Evolutionary conservation across 768 basidiomycete species (phyloP).

Genomic region (Boletus vermiculosoides): DNA sequence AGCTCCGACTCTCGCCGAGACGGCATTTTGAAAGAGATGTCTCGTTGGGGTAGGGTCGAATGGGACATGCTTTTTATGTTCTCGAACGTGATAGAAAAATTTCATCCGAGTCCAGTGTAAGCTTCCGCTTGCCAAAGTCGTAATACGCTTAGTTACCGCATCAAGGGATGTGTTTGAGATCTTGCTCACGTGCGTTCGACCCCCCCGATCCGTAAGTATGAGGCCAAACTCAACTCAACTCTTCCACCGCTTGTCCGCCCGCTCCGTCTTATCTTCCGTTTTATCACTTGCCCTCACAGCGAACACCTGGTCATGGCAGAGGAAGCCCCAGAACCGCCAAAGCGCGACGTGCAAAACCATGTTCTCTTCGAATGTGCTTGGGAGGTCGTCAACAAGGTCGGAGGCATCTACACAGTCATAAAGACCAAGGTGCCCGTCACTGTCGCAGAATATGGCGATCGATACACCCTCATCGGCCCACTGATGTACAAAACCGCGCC

Average conservation of each 20-base stretch:
- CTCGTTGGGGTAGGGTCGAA: background rate
- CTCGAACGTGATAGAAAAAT: background rate
- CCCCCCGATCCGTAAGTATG: constrained; percentile 5
- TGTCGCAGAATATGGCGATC: constrained; percentile 90
- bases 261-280: background rate
- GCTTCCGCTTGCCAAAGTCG: background rate
- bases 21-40: background rate
- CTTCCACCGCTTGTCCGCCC: background rate
- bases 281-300: background rate
- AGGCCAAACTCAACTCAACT: constrained; percentile 7
- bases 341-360: constrained; percentile 75
- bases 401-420: constrained; percentile 99
- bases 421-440: constrained; percentile 99
- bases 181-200: constrained; percentile 20
- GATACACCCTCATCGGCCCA: constrained; percentile 97
- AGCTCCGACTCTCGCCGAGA: background rate
- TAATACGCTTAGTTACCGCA: constrained; percentile 18
- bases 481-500: constrained; percentile 97
- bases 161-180: constrained; percentile 17
- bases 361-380: constrained; percentile 94
- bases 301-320: constrained; percentile 22
- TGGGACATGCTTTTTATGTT: background rate
- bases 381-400: constrained; percentile 99
- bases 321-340: constrained; percentile 22
- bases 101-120: background rate